Base-by-base conservation (phyloP, 305 asterid genomes). In the Euphrasia arctica region DNA sequence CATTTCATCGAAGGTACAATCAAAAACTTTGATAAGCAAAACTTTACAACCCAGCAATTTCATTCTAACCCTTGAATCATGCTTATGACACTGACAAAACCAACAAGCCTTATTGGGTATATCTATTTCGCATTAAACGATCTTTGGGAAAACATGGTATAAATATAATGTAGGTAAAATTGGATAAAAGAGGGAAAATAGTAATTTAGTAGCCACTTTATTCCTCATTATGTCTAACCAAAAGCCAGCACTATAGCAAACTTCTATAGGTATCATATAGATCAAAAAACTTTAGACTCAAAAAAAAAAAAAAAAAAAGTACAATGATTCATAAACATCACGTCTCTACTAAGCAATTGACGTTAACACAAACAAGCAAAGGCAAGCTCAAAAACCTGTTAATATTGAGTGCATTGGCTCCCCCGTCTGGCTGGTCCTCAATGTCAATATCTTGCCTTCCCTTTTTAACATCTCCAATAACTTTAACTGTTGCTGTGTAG, bases 401-500 rank as follows among this genome's bases (percentile, higher is more conserved):
- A 80, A 91, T 70, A 70, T 89, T 95, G 56, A 95, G 97, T 56
- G 97, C 94, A 77, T 89, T 91, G 43, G 95, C 97, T 54, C 99
- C 99, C 62, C 99, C 99, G 69, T 87, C 95, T 11, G 83, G 83
- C 79, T 89, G 97, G 65, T 95, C 98, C 73, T 83, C 89, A 57
- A 89, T 81, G 66, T 75, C 84, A 45, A 91, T 72, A 75, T 91
- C 95, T 50, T 83, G 82, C 54, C 70, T 87, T 72, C 78, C 88
- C 68, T 70, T 76, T 66, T 82, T 83, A 47, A 78, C 79, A 68
- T 82, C 83, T 70, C 92, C 96, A 62, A 79, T 82, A 63, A 85
- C 91, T 78, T 85, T 91, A 70, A 87, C 88, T 29, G 85, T 76
- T 62, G 99, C 98, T 54, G 83, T 85, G 77, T 81, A 95, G 68